Base-by-base conservation (phyloP, 345 rosid species). In the Corchorus capsularis region DNA sequence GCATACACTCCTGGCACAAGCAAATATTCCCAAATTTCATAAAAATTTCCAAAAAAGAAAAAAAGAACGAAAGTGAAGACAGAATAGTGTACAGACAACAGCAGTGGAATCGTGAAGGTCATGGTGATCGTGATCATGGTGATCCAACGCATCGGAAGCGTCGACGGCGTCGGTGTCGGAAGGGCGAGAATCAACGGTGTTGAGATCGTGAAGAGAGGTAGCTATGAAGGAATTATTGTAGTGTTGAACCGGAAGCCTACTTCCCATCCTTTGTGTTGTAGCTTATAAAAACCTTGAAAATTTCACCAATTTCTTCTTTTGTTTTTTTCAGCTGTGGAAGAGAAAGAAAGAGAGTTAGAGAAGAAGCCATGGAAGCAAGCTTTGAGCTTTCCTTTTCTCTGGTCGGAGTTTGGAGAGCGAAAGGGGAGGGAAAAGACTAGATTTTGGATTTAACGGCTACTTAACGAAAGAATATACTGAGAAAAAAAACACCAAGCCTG, bases 131-230 rank as follows among this genome's bases (percentile, higher is more conserved):
- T 63, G 72, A 32, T 83, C 78, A 70, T 80, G 86, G 71, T 80
- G 85, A 68, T 90, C 90, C 75, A 88, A 82, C 77, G 79, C 71
- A 77, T 79, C 85, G 69, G 80, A 80, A n/a, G 78, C 61, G 63
- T 73, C 82, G 45, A 88, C 79, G 59, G 71, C 74, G 39, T 84
- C 89, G 61, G 88, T 83, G 62, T 83, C 84, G 39, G 83, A 39
- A 32, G 89, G 79, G 4, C 84, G 88, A 34, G 88, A 85, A 71
- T 89, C 96, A 55, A 87, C 93, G 64, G 97, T 79, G 84, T 92
- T 93, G 83, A 94, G 98, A 75, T 94, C 97, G 75, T 94, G 93
- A 11, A 91, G 87, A 61, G 97, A 91, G 75, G 64, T 74, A 9
- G 79, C 79, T 69, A 88, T 87, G 82, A 86, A 94, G 39, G 97